Percentiles rank a stretch among this genome's conserved stretches.
These are phyloP conservation scores for Alternaria sp. DNA, from an alignment of 2,329 filamentous ascomycete species.

Conservation along the genomic window DNA sequence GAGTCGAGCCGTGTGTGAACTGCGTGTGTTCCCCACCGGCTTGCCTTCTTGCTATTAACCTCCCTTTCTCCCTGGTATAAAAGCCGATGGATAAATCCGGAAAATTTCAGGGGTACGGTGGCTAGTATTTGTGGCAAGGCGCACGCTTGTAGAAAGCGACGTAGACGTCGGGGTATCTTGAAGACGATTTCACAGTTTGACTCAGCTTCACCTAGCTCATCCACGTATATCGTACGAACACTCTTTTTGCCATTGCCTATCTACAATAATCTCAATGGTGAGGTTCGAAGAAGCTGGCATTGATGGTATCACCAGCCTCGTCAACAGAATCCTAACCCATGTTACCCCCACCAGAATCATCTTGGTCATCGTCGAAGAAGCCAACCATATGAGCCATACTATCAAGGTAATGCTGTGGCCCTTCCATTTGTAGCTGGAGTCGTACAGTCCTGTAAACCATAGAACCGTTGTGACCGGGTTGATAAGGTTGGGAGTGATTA, in stretches of 20 bases:
- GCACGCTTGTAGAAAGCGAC: not conserved
- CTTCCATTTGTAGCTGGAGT: not conserved
- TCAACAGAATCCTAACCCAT: not conserved
- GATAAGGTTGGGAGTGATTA: not conserved
- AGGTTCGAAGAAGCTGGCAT: not conserved
- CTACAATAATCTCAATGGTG: not conserved
- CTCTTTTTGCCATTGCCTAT: not conserved
- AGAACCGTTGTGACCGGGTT: not conserved
- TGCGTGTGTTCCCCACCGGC: not conserved
- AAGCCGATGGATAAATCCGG: not conserved
- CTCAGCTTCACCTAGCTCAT: not conserved
- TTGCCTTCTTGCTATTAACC: not conserved
- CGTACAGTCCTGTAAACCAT: not conserved
- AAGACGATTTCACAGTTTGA: not conserved
- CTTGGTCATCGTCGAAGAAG: not conserved
- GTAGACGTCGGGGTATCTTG: not conserved
- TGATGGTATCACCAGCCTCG: not conserved
- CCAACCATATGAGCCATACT: not conserved
- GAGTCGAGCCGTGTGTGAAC: not conserved
- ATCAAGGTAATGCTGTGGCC: not conserved
- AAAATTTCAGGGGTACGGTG: not conserved
- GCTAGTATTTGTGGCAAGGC: not conserved
- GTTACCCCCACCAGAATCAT: not conserved
- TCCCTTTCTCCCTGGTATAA: not conserved
- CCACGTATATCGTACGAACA: not conserved